These are phyloP conservation scores for Schwanniomyces yamadae DNA, from an alignment of 805 yeast genomes.

Conservation along the genomic window DNA sequence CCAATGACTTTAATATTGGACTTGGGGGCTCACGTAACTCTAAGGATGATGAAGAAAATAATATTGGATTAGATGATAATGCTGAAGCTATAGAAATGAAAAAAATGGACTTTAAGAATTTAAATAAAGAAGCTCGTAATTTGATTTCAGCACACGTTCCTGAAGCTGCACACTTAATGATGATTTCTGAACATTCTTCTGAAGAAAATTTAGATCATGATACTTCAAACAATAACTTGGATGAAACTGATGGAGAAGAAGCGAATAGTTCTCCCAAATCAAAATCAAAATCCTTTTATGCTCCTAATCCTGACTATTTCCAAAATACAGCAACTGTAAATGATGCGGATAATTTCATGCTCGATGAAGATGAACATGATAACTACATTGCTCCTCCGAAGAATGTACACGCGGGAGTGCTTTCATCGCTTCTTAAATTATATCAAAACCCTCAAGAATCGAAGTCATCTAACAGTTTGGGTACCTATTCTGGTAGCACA, in stretches of 20 bases:
- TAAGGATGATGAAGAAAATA: conserved; percentile 39
- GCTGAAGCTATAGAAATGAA: conserved; percentile 45
- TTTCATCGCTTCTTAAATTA: conserved; percentile 71
- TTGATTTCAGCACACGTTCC: conserved; percentile 52
- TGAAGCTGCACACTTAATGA: conserved; percentile 10
- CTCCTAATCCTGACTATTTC: conserved; percentile 47
- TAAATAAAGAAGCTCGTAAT: conserved; percentile 53
- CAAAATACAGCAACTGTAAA: conserved; percentile 22
- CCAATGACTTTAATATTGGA: conserved; percentile 25
- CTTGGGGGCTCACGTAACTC: conserved; percentile 35
- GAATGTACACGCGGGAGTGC: conserved; percentile 80
- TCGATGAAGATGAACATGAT: conserved; percentile 30
- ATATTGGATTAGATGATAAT: conserved; percentile 18
- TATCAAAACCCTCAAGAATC: conserved; percentile 51
- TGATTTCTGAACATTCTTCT: conserved; percentile 3
- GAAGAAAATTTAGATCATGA: conserved; percentile 1
- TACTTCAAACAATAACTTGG: not conserved
- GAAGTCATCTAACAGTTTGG: conserved; percentile 25
- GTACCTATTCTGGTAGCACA: conserved; percentile 12
- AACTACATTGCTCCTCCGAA: conserved; percentile 39
- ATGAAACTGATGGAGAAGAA: conserved; percentile 4
- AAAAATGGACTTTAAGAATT: conserved; percentile 39
- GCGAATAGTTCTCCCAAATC: conserved; percentile 2
- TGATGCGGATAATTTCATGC: conserved; percentile 28
- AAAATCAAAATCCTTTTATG: conserved; percentile 19